Conservation (phyloP, 352 stramenopile species). For the Pythium oligandrum region DNA sequence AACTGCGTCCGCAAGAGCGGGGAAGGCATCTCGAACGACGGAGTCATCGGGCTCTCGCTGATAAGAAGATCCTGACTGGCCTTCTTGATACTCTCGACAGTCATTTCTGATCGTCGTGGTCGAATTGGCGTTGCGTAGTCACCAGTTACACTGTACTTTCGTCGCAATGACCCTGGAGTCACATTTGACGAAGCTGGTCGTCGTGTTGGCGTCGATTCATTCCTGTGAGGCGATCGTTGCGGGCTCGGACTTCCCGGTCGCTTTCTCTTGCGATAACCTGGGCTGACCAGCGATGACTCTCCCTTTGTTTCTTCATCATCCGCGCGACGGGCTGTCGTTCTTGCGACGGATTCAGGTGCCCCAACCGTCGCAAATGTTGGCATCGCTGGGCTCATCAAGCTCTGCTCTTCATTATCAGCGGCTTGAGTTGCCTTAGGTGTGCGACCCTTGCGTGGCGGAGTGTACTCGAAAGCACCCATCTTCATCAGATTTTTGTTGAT, state of each 20-base stretch:
- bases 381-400: constrained; percentile 36
- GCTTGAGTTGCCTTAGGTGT: no score
- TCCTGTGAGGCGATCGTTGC: not conserved
- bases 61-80: constrained; percentile 28
- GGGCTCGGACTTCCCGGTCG: constrained; percentile 19
- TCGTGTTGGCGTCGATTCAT: constrained; percentile 4
- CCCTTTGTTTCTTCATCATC: constrained; percentile 16
- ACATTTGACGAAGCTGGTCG: constrained; percentile 9
- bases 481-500: constrained; percentile 83
- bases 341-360: constrained; percentile 13
- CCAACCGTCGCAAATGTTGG: constrained; percentile 56
- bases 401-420: constrained; percentile 3
- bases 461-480: constrained; percentile 73
- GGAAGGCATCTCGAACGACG: constrained; percentile 67
- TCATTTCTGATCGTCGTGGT: constrained; percentile 21
- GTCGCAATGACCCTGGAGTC: constrained; percentile 33
- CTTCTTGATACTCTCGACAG: constrained; percentile 26
- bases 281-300: constrained; percentile 17
- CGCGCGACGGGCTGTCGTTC: not conserved
- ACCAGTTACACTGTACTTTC: constrained; percentile 56
- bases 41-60: constrained; percentile 56
- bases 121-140: constrained; percentile 43
- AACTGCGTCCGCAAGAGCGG: constrained; percentile 74
- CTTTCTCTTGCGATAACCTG: constrained; percentile 43
- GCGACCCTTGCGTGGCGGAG: constrained; percentile 30